Evolutionary conservation across 2,329 filamentous ascomycete species (phyloP).

Genomic region (Hypoxylon sp.): DNA sequence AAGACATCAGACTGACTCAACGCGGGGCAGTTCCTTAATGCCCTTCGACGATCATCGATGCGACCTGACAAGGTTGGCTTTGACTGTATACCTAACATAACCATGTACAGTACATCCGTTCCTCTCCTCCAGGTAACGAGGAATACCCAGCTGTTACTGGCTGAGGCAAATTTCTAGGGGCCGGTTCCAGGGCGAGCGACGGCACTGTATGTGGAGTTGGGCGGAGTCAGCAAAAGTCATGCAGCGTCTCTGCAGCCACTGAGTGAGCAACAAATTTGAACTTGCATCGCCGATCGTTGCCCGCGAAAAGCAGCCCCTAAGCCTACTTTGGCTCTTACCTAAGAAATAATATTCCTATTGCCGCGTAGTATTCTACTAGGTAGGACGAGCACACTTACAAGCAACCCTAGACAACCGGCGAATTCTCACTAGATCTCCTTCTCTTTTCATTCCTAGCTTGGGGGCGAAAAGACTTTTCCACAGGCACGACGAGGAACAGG

Average conservation of each 20-base stretch:
- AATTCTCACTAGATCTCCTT: conserved; percentile 15
- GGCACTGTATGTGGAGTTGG: conserved; percentile 38
- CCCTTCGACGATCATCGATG: conserved; percentile 37
- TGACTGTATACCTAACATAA: not conserved
- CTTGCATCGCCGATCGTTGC: conserved; percentile 43
- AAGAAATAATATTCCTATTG: conserved; percentile 32
- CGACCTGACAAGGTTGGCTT: conserved; percentile 30
- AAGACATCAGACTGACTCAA: conserved; percentile 26
- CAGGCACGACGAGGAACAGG: not conserved
- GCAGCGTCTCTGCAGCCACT: conserved; percentile 41
- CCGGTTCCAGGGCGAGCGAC: conserved; percentile 36
- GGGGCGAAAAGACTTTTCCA: conserved; percentile 9
- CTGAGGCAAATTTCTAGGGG: conserved; percentile 18
- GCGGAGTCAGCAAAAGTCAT: conserved; percentile 47
- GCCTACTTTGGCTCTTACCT: conserved; percentile 31
- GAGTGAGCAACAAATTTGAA: conserved; percentile 38
- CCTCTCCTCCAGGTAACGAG: conserved; percentile 28
- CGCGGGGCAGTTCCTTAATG: conserved; percentile 39
- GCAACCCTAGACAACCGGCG: conserved; percentile 15
- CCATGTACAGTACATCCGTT: conserved; percentile 30
- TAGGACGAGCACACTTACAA: conserved; percentile 6
- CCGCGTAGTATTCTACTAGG: conserved; percentile 35
- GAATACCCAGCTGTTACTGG: conserved; percentile 38
- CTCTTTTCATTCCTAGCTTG: conserved; percentile 4
- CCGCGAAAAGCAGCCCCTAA: conserved; percentile 14